Percentiles rank a stretch among this genome's conserved stretches.
phyloP scores from a whole-genome alignment of 148 eudicot genomes.

The Rhododendron ovatum region DNA sequence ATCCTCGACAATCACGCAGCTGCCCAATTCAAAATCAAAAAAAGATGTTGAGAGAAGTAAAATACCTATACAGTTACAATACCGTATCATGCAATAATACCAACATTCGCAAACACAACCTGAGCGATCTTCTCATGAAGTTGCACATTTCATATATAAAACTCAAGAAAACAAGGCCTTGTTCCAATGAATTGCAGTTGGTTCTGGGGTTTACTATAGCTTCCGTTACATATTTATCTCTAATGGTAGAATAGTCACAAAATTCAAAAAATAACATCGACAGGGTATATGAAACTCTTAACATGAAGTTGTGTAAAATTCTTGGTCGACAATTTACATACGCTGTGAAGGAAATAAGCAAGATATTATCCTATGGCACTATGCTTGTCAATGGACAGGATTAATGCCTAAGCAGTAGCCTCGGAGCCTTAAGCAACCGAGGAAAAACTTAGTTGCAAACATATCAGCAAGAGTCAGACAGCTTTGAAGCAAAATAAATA shows the following conservation, averaged over 20 bases:
- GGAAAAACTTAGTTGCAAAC: neutral
- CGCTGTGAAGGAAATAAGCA: neutral
- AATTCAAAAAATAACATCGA: neutral
- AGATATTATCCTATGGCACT: neutral
- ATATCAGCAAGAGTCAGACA: neutral
- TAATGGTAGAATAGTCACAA: neutral
- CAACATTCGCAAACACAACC: neutral
- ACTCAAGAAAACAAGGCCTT: neutral
- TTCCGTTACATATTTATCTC: neutral
- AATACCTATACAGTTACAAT: neutral
- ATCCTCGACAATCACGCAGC: conserved; percentile 66
- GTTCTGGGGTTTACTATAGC: neutral
- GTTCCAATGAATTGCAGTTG: neutral
- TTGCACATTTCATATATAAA: neutral
- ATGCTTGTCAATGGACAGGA: neutral
- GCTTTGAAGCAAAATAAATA: neutral
- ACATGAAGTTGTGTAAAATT: neutral
- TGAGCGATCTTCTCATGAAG: neutral
- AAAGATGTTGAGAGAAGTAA: neutral
- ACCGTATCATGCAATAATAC: neutral
- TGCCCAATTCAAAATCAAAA: conserved; percentile 13
- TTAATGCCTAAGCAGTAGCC: neutral
- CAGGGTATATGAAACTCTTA: neutral
- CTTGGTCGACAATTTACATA: neutral
- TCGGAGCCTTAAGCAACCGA: neutral